Base-by-base conservation (phyloP, 345 rosid species). In the Euclidium syriacum region DNA sequence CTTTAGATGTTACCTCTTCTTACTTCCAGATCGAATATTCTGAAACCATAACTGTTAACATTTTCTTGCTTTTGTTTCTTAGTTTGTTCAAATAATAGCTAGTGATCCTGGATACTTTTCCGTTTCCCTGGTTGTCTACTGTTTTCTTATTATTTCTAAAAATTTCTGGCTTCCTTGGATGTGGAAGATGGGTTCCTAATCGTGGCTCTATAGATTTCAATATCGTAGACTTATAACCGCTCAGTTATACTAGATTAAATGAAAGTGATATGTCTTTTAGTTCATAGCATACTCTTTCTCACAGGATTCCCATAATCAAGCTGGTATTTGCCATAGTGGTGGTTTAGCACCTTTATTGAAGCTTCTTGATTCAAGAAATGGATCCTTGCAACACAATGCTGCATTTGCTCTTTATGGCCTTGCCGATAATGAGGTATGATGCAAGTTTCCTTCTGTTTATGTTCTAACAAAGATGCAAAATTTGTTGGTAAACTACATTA, bases 381-480 rank as follows among this genome's bases (percentile, higher is more conserved):
- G 97, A 53, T 95, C 96, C 48, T 75, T 95, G 82, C 99, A 95
- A 75, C 99, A 95, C 61, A 95, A 90, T 80, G 99, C 96, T 35
- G 99, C 99, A 16, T 95, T 95, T 86, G 92, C 99, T 67, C 88
- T 95, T 29, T 95, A 90, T 75, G 99, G 99, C 49, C 96, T 95
- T 62, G 97, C 96, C 36, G 99, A 95, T 65, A 95, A 95, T 74
- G 97, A 95, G 99, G 99, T 90, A 73, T 49, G 42, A 6, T 75
- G 23, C 46, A 40, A n/a, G 30, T 34, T 52, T 25, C 65, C 44
- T 39, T 49, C 24, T 7, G 39, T 40, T 18, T 14, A 50, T 51
- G 17, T n/a, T 33, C 17, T 48, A 29, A 39, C 41, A 20, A 40
- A 25, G 40, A 40, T 42, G 42, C 46, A 50, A 20, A 54, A 11